Evolutionary conservation across 2,329 filamentous ascomycete genomes (phyloP), one percentile per base, ranked within the genome.

Genomic region (Cladosporium austrohemisphaericum): DNA sequence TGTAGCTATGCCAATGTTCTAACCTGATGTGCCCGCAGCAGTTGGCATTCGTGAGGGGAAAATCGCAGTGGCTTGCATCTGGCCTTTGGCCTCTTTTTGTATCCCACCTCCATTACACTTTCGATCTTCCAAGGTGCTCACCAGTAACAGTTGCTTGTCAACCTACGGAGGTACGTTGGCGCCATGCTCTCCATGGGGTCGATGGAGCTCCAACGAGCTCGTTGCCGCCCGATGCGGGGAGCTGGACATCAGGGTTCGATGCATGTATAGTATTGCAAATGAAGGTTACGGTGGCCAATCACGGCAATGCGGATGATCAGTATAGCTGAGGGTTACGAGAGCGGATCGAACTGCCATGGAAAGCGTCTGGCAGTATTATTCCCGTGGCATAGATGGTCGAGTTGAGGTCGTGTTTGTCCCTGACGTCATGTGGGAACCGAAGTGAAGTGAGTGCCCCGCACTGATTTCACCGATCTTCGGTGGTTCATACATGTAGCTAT

Each of bases 371-470:
- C 9, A 6, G n/a, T 18, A 26, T 35, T 45, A 45, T 45, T 45
- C 41, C 41, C 41, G 41, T 18, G 38, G 38, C 25, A 13, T n/a
- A n/a, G n/a, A n/a, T n/a, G n/a, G 26, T 41, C 38, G 18, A 41
- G 16, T 11, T 44, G 29, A 14, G 7, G 37, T 40, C 23, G 26
- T 20, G 29, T 20, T 44, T 44, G 26, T 44, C 16, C 4, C 37
- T 26, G 23, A 40, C 37, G 41, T 45, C 41, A 45, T 46, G 43
- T 46, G 41, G n/a, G 41, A 22, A n/a, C 19, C 14, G 41, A 33
- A 32, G 28, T 32, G 41, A 36, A 36, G 5, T 3, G 2, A 4
- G 18, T 47, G 44, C 44, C 44, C 44, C 44, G 44, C 44, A 47
- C 43, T 11, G 11, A 10, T 20, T 19, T 23, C 22, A 40, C 14